Evolutionary conservation across 1,284 basidiomycete species (phyloP), one percentile per base, ranked within the genome.

Genomic region (Melanopsichium pennsylvanicum): DNA sequence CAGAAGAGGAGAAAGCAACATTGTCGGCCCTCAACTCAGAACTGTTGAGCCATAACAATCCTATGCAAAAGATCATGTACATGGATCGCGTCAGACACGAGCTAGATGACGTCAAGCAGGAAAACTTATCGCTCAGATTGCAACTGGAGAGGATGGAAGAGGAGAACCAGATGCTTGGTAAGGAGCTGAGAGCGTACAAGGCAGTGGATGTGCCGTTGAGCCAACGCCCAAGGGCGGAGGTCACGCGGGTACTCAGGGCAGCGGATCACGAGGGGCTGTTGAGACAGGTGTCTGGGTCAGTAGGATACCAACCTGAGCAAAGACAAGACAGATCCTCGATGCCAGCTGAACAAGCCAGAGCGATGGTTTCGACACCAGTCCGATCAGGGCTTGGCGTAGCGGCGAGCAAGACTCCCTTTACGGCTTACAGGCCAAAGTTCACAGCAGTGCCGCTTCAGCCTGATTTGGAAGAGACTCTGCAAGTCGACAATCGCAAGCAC

Each of bases 21-120:
- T 45, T 70, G 12, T 57, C 67, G 22, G 49, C 52, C 18, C 48
- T 66, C 39, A 70, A 60, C 35, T 33, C 61, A n/a, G 56, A 64
- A 34, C 38, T 70, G 37, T 40, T 70, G 15, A 52, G 61, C 19
- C 67, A 70, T 39, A 66, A 41, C 37, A 70, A 70, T 19, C 67
- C 67, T 2, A 56, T 51, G 18, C 67, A 70, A 35, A 70, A 64
- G 61, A 70, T 66, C 36, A 50, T 66, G 48, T 70, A 70, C 38
- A 64, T 70, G 56, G 67, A 64, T 19, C 41, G 61, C 2, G 37
- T 70, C 3, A 51, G 67, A 4, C 46, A 55, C 31, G 61, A 70
- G 38, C 25, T 70, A 27, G 57, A 61, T 19, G 52, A 59, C 8
- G 46, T 48, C 36, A 57, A 61, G 42, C 51, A 50, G 32, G 67